phyloP scores from a whole-genome alignment of 768 basidiomycete genomes.

The Mycena metata region DNA sequence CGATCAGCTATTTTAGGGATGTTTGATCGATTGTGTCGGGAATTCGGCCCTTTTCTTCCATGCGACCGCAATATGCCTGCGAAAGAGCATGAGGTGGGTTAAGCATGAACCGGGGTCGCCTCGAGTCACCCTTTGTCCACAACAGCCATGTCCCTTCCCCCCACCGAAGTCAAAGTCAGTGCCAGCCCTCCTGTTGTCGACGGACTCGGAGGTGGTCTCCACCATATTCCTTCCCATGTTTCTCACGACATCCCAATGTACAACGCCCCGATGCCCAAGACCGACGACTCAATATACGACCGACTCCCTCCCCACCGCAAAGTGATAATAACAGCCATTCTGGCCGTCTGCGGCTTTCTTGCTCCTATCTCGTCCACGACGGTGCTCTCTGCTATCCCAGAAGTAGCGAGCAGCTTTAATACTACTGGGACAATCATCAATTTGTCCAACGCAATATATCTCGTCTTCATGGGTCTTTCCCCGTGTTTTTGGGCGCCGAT shows the following conservation, averaged over 20 bases:
- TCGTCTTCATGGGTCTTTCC: slow-evolving; percentile 37
- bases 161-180: neutral
- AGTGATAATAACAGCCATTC: slow-evolving; percentile 31
- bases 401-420: slow-evolving; percentile 35
- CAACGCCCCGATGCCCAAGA: slow-evolving; percentile 14
- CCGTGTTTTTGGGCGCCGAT: slow-evolving; percentile 38
- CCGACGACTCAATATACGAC: slow-evolving; percentile 38
- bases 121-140: slow-evolving; percentile 20
- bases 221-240: slow-evolving; percentile 29
- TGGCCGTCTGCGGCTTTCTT: slow-evolving; percentile 35
- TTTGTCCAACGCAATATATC: slow-evolving; percentile 35
- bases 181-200: neutral
- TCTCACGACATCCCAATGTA: slow-evolving; percentile 26
- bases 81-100: neutral
- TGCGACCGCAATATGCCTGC: neutral
- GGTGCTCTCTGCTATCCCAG: slow-evolving; percentile 36
- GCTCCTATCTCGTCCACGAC: slow-evolving; percentile 36
- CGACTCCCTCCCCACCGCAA: slow-evolving; percentile 30
- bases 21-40: neutral
- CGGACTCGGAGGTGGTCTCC: neutral
- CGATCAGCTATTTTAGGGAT: neutral
- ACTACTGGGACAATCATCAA: slow-evolving; percentile 36
- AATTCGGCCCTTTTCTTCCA: neutral
- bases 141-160: slow-evolving; percentile 27
- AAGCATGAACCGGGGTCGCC: neutral